These are phyloP conservation scores for Dactylonectria macrodidyma DNA, from an alignment of 2,329 filamentous ascomycete species.

Conservation along the genomic window DNA sequence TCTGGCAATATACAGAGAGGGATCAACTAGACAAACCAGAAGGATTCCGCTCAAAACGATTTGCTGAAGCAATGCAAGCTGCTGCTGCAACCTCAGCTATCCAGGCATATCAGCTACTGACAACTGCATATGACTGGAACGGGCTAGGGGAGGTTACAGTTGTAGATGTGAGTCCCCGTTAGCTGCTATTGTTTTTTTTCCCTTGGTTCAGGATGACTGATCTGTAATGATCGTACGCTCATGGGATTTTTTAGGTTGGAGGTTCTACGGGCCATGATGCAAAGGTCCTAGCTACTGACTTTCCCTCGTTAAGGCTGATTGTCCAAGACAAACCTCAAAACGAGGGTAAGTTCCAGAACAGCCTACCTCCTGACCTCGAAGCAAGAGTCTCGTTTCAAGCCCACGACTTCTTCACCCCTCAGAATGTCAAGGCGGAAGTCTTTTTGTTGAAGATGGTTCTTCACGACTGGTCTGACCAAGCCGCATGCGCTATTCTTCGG, in stretches of 20 bases:
- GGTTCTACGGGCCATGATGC: constrained; percentile 46
- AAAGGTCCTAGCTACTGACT: constrained; percentile 40
- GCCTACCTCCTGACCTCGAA: constrained; percentile 44
- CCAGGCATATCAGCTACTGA: constrained; percentile 28
- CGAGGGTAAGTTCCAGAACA: neutral
- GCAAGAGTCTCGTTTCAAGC: constrained; percentile 52
- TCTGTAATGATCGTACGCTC: no score
- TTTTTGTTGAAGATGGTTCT: constrained; percentile 69
- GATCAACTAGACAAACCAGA: constrained; percentile 34
- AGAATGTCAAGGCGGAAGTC: constrained; percentile 58
- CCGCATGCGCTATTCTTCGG: constrained; percentile 56
- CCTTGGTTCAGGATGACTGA: no score
- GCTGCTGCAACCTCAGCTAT: constrained; percentile 13
- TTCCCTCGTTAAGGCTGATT: constrained; percentile 55
- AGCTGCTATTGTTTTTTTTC: no score
- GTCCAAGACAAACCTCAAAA: constrained; percentile 17
- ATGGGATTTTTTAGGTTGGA: constrained; percentile 38
- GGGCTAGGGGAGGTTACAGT: no score
- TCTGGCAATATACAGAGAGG: constrained; percentile 32
- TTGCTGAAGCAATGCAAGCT: constrained; percentile 5
- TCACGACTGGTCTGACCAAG: constrained; percentile 69
- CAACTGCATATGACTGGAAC: no score
- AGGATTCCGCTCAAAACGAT: constrained; percentile 25
- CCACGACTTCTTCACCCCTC: constrained; percentile 56
- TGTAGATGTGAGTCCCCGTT: no score